Evolutionary conservation across 768 basidiomycete species (phyloP).

Genomic region (Clitopilus passeckerianus): DNA sequence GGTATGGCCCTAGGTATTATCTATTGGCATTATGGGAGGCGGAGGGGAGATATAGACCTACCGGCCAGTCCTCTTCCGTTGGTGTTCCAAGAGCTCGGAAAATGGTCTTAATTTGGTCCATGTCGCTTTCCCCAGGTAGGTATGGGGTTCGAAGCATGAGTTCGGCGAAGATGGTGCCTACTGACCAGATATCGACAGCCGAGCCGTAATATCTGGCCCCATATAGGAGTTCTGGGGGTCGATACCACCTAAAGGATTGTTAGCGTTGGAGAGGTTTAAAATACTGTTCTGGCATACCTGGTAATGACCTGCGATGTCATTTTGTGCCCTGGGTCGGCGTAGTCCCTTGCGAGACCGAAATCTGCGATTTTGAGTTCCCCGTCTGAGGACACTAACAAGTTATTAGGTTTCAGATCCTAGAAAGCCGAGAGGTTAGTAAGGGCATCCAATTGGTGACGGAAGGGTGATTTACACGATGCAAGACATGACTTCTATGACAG

Average conservation of each 20-base stretch:
- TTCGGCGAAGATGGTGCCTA: constrained; percentile 97
- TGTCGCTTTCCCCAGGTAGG: constrained; percentile 90
- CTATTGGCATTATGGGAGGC: background rate
- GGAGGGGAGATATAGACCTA: constrained; percentile 29
- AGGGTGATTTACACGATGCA: constrained; percentile 71
- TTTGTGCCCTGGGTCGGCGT: constrained; percentile 89
- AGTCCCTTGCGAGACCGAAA: constrained; percentile 97
- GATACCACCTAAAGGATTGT: constrained; percentile 75
- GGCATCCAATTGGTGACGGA: background rate
- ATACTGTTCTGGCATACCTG: constrained; percentile 46
- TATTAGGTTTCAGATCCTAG: constrained; percentile 98
- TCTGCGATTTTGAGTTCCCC: constrained; percentile 96
- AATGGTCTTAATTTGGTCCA: constrained; percentile 94
- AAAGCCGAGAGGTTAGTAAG: constrained; percentile 1
- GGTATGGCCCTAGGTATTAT: constrained; percentile 65
- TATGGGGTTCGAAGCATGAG: constrained; percentile 96
- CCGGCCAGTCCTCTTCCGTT: constrained; percentile 96
- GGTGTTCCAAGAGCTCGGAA: constrained; percentile 96
- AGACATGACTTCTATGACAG: constrained; percentile 89
- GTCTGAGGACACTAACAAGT: constrained; percentile 86
- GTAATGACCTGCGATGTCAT: constrained; percentile 99
- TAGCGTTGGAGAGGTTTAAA: constrained; percentile 2
- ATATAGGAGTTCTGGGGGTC: constrained; percentile 92
- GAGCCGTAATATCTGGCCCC: constrained; percentile 88
- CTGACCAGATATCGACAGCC: constrained; percentile 94